These are phyloP conservation scores for Cladosporium colombiae DNA, from an alignment of 2,329 filamentous ascomycete species.

Conservation along the genomic window DNA sequence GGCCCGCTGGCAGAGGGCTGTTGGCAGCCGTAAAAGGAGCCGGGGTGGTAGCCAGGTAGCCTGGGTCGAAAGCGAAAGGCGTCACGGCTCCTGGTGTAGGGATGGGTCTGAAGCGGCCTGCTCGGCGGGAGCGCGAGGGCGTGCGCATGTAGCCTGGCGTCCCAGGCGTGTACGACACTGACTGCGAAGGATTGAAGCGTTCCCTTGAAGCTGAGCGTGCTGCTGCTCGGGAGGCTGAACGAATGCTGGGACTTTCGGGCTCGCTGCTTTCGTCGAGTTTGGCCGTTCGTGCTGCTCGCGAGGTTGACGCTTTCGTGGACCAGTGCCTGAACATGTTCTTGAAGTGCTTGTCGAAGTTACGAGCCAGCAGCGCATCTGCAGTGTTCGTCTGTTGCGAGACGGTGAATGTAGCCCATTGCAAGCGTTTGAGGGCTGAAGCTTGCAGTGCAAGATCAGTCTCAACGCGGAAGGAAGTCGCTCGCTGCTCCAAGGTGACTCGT, in stretches of 20 bases:
- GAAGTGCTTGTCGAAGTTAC: slow-evolving; percentile 57
- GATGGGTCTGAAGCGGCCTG: slow-evolving; percentile 33
- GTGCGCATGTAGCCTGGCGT: slow-evolving; percentile 48
- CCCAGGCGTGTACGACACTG: slow-evolving; percentile 5
- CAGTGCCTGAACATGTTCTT: slow-evolving; percentile 59
- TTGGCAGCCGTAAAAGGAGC: slow-evolving; percentile 25
- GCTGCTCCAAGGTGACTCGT: slow-evolving; percentile 35
- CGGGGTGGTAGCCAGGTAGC: slow-evolving; percentile 32
- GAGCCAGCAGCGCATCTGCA: slow-evolving; percentile 53
- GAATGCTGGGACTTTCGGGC: slow-evolving; percentile 34
- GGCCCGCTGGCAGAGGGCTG: slow-evolving; percentile 17
- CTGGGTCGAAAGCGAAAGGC: slow-evolving; percentile 34
- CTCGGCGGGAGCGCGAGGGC: slow-evolving; percentile 39
- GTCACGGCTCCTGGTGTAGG: slow-evolving; percentile 34
- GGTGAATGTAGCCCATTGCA: slow-evolving; percentile 61
- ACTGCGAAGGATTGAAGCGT: neutral
- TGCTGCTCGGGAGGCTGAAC: slow-evolving; percentile 34
- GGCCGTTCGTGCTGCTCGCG: slow-evolving; percentile 23
- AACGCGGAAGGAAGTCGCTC: slow-evolving; percentile 50
- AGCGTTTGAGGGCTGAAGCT: slow-evolving; percentile 52
- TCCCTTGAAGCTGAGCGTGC: slow-evolving; percentile 26
- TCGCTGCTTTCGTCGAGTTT: slow-evolving; percentile 24
- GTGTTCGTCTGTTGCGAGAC: slow-evolving; percentile 53
- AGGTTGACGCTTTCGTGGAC: slow-evolving; percentile 47
- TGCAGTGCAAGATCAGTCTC: slow-evolving; percentile 51